Conservation (phyloP, 2,329 filamentous ascomycete species). For the Fonsecaea monophora region DNA sequence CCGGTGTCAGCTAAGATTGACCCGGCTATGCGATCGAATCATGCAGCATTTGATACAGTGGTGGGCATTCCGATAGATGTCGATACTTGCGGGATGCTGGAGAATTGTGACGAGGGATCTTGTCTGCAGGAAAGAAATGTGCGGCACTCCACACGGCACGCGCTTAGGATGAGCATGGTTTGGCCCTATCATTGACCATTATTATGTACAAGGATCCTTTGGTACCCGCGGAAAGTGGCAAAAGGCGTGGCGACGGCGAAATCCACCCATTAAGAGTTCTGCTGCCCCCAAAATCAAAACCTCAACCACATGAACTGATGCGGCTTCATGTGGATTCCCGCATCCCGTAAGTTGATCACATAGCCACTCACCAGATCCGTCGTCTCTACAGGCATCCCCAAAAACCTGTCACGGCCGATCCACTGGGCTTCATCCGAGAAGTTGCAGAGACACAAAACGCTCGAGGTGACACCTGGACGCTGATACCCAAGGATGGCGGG, state of each 20-base stretch:
- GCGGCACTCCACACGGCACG: neutral
- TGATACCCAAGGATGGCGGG: constrained; percentile 38
- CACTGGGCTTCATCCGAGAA: constrained; percentile 37
- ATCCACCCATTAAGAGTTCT: no score
- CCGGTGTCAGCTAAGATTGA: neutral
- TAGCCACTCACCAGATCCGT: constrained; percentile 35
- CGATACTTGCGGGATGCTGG: neutral
- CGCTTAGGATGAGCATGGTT: neutral
- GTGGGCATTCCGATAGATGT: neutral
- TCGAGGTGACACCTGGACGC: constrained; percentile 30
- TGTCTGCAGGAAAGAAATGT: neutral
- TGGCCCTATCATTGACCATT: neutral
- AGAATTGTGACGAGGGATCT: neutral
- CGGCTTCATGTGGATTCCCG: constrained; percentile 36
- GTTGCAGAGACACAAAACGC: constrained; percentile 38
- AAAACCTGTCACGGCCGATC: constrained; percentile 37
- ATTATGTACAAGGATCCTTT: neutral
- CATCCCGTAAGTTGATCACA: constrained; percentile 34
- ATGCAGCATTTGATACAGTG: neutral
- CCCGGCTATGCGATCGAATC: neutral
- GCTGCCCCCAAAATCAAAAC: constrained; percentile 9
- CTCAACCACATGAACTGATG: constrained; percentile 39
- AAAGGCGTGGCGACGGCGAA: neutral
- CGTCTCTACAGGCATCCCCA: constrained; percentile 35
- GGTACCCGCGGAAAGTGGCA: neutral